Base-by-base conservation (phyloP, 139 green algal species). In the Auxenochlorella pyrenoidosa region DNA sequence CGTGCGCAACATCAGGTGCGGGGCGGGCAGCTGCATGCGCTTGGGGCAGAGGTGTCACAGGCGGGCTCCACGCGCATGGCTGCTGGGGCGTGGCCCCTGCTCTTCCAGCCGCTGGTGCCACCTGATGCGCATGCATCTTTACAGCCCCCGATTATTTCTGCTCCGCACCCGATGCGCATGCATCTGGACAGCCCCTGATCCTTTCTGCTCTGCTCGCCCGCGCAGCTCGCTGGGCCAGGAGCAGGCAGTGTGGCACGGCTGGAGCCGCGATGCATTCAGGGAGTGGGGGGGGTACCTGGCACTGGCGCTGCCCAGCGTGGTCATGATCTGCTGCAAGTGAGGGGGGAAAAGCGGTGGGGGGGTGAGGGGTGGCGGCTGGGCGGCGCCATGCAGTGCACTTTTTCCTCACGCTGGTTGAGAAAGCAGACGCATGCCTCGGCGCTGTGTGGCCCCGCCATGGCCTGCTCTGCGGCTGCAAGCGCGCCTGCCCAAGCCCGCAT, bases 251-350 rank as follows among this genome's bases (percentile, higher is more conserved):
- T 84, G 79, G 79, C 60, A 75, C 13, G 79, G 79, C 38, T 84
- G 79, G 79, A 84, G 79, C 79, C 38, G 58, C 13, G 79, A 66
- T 0, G 60, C 60, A 21, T n/a, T 86, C 24, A 40, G 43, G 40
- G 80, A 63, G 34, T 86, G 80, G 80, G 63, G 80, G 4, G 28
- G 63, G 28, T 86, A 86, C 80, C 21, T 77, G 21, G 13, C 19
- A 0, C 65, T 86, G 41, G 80, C 80, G 21, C 43, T 86, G 30
- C 80, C 63, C 63, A 47, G 28, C 24, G 66, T 86, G 12, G 30
- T 86, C 30, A 86, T 86, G 80, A 86, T 86, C 19, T 86, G 80
- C 80, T 63, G 43, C 41, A 77, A 86, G 80, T 86, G 80, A 60
- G 63, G 60, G 26, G 24, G 8, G 0, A 16, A 38, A 4, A 28